Conservation (phyloP, 495 filamentous ascomycete species). For the Tetracladium marchalianum region DNA sequence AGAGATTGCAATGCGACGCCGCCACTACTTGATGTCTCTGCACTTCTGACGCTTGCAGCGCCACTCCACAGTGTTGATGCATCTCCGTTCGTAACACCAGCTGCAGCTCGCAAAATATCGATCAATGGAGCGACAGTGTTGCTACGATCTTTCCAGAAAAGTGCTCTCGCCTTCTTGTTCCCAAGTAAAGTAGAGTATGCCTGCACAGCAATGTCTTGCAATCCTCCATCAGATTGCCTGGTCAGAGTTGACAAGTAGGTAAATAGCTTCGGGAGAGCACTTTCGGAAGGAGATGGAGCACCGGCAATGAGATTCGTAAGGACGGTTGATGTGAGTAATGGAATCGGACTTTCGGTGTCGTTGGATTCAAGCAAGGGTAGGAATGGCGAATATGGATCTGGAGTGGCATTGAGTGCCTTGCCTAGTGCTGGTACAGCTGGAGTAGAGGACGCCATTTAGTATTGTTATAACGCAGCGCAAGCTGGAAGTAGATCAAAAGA, state of each 20-base stretch:
- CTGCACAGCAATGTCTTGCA: constrained; percentile 93
- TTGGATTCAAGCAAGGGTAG: constrained; percentile 75
- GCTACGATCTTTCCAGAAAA: constrained; percentile 81
- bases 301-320: constrained; percentile 71
- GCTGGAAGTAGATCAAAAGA: neutral
- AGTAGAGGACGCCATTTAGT: constrained; percentile 12
- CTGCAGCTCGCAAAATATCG: constrained; percentile 71
- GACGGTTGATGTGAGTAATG: constrained; percentile 81
- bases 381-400: constrained; percentile 75
- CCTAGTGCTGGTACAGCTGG: constrained; percentile 71
- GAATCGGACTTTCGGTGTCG: constrained; percentile 76
- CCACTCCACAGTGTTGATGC: constrained; percentile 60
- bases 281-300: constrained; percentile 44
- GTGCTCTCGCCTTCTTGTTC: constrained; percentile 57
- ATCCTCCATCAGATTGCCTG: constrained; percentile 71
- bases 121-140: constrained; percentile 77
- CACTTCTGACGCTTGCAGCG: constrained; percentile 39
- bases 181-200: constrained; percentile 83
- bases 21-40: constrained; percentile 59
- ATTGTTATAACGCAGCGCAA: neutral
- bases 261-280: constrained; percentile 75
- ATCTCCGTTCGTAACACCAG: constrained; percentile 59
- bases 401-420: constrained; percentile 61
- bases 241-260: constrained; percentile 74
- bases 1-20: constrained; percentile 88